Conservation (phyloP, 2,329 filamentous ascomycete species). For the Trichoderma semiorbis region DNA sequence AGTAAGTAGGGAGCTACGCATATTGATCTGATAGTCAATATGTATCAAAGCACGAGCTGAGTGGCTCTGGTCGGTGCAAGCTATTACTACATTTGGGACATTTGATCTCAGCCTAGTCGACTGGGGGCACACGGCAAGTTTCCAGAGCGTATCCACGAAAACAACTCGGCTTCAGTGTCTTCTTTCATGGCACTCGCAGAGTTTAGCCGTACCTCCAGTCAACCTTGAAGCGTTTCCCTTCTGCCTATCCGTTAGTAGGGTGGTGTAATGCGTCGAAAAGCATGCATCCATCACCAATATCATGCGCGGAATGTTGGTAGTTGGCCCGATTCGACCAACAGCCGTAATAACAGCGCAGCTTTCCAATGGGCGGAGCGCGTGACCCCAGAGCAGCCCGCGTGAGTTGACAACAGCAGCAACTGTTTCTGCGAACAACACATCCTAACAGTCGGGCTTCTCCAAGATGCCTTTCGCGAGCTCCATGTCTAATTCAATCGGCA, state of each 20-base stretch:
- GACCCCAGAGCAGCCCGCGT: background rate
- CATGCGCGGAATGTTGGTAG: background rate
- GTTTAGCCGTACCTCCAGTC: background rate
- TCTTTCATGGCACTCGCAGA: background rate
- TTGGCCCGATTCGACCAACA: background rate
- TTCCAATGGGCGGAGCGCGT: background rate
- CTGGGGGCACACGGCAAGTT: background rate
- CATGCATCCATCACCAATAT: background rate
- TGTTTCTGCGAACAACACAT: background rate
- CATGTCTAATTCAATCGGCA: background rate
- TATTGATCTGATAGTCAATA: background rate
- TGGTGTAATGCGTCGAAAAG: background rate
- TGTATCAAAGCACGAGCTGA: background rate
- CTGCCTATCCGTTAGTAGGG: background rate
- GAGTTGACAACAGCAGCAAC: background rate
- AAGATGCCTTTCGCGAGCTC: background rate
- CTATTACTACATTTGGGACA: background rate
- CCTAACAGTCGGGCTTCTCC: background rate
- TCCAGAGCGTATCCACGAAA: background rate
- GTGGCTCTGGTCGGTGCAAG: background rate
- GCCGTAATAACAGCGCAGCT: background rate
- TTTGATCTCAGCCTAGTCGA: background rate
- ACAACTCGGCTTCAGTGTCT: background rate
- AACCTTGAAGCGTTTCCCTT: background rate
- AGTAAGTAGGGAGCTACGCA: background rate